Evolutionary conservation across 192 early-diverging fungal species (phyloP).

Genomic region (Coemansia sp.): DNA sequence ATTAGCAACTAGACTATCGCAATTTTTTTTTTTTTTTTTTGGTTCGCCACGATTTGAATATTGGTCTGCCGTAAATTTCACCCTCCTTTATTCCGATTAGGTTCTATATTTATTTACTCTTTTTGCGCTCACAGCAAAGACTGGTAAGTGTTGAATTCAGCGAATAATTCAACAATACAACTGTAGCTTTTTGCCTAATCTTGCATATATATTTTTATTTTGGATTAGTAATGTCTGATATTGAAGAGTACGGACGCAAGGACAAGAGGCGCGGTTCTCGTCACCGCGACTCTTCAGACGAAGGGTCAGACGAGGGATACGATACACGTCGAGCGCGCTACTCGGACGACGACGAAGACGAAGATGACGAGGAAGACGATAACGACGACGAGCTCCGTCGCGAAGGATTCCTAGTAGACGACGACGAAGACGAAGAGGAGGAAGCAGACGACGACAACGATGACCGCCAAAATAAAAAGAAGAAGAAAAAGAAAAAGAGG

Average conservation of each 20-base stretch:
- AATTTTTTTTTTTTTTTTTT: neutral
- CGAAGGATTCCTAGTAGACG: conserved; percentile 77
- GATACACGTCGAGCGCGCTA: conserved; percentile 35
- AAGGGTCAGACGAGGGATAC: conserved; percentile 59
- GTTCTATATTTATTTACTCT: too few species aligned
- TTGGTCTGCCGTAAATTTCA: too few species aligned
- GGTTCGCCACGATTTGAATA: too few species aligned
- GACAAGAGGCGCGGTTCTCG: conserved; percentile 10
- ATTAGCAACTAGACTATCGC: too few species aligned
- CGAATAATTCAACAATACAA: too few species aligned
- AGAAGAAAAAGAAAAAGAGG: conserved; percentile 37
- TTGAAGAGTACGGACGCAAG: conserved; percentile 18
- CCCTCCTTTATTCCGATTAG: too few species aligned
- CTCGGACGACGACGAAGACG: conserved; percentile 56
- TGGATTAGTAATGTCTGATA: conserved; percentile 39
- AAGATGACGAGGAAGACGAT: conserved; percentile 67
- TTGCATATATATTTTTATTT: neutral
- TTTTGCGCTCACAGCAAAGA: too few species aligned
- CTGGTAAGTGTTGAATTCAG: too few species aligned
- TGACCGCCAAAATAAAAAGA: conserved; percentile 57
- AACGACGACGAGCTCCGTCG: conserved; percentile 63
- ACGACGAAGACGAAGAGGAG: conserved; percentile 69
- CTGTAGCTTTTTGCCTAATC: too few species aligned
- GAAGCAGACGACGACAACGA: conserved; percentile 59
- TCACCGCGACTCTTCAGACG: conserved; percentile 33